These are phyloP conservation scores for Musa schizocarpa DNA, from an alignment of 176 grass and related monocot genomes.

Conservation along the genomic window DNA sequence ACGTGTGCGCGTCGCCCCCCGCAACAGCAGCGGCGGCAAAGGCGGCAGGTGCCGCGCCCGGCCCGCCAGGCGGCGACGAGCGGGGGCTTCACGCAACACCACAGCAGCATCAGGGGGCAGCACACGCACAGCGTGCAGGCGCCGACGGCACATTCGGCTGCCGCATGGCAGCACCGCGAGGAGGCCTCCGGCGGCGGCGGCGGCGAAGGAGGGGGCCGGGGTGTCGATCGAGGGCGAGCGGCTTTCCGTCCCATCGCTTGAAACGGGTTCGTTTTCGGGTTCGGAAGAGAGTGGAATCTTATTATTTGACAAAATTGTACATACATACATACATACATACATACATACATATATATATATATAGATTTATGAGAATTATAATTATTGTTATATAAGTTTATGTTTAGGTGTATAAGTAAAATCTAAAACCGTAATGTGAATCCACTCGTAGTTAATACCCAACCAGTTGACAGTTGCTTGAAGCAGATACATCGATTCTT, in stretches of 20 bases:
- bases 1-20: conserved; percentile 20
- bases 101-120: conserved; percentile 45
- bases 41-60: conserved; percentile 5
- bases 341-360: too few relatives aligned
- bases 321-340: too few relatives aligned
- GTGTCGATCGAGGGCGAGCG: neutral
- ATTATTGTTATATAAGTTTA: too few relatives aligned
- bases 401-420: too few relatives aligned
- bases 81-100: conserved; percentile 46
- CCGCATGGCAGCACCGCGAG: conserved; percentile 10
- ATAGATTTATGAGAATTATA: too few relatives aligned
- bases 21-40: neutral
- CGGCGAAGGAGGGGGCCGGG: conserved; percentile 9
- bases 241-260: neutral
- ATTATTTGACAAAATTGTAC: too few relatives aligned
- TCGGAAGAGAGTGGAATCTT: too few relatives aligned
- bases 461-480: too few relatives aligned
- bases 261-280: too few relatives aligned
- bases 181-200: conserved; percentile 13
- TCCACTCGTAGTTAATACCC: too few relatives aligned
- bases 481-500: too few relatives aligned
- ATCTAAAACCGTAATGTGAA: too few relatives aligned
- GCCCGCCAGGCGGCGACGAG: conserved; percentile 38
- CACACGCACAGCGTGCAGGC: conserved; percentile 65
- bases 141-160: conserved; percentile 48